Percentiles rank a stretch among this genome's conserved stretches.
Evolutionary conservation across 2,329 filamentous ascomycete genomes (phyloP).

Genomic region (Colletotrichum liaoningense): DNA sequence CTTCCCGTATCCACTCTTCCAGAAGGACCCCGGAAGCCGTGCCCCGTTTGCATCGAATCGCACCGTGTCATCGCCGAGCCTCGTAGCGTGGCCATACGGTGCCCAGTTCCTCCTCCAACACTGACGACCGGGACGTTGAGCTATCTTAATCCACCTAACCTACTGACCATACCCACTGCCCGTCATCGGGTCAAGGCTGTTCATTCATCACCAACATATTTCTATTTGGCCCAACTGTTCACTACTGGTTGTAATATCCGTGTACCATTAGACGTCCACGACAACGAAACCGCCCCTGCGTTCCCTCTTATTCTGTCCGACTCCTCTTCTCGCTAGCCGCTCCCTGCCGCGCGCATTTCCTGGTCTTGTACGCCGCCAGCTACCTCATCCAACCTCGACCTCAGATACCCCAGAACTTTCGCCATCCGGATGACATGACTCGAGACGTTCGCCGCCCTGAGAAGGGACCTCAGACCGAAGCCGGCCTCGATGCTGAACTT

Average conservation of each 20-base stretch:
- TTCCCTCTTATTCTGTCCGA: background rate
- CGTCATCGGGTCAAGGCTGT: conserved; percentile 1
- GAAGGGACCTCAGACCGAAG: conserved; percentile 46
- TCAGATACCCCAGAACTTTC: conserved; percentile 13
- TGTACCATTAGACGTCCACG: conserved; percentile 11
- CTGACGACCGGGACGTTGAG: background rate
- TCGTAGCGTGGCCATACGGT: conserved; percentile 27
- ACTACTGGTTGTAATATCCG: conserved; percentile 21
- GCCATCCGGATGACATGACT: conserved; percentile 59
- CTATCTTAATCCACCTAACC: background rate
- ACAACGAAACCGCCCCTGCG: background rate
- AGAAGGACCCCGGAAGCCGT: conserved; percentile 21
- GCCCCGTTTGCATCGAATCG: background rate
- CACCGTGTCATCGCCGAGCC: conserved; percentile 23
- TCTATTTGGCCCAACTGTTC: conserved; percentile 14
- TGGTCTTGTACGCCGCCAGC: background rate
- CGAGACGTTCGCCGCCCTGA: conserved; percentile 53
- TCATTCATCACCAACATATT: conserved; percentile 18
- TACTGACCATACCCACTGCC: conserved; percentile 11
- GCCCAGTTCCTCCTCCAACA: conserved; percentile 5
- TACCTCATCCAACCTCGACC: conserved; percentile 20
- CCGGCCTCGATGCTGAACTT: conserved; percentile 57
- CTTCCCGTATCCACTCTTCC: conserved; percentile 19
- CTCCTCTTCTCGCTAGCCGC: background rate
- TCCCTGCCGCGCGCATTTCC: conserved; percentile 13